Percentiles rank a stretch among this genome's conserved stretches.
Evolutionary conservation across 768 basidiomycete genomes (phyloP).

Genomic region (Termitomyces sp.): DNA sequence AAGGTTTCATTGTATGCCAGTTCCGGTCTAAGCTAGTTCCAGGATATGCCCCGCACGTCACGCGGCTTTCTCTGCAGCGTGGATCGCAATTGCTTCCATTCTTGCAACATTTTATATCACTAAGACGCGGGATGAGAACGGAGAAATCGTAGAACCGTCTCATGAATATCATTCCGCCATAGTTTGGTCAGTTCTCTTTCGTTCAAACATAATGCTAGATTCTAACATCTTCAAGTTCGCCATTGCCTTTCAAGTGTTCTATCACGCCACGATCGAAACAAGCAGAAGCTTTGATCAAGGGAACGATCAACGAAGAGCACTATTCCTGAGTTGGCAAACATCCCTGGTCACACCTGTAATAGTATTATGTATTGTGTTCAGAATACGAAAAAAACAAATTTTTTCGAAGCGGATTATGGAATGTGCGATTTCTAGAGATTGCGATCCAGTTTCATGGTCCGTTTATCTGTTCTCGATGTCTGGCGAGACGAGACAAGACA

Average conservation of each 20-base stretch:
- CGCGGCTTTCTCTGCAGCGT: constrained; percentile 30
- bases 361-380: neutral
- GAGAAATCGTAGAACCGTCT: constrained; percentile 17
- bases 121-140: constrained; percentile 17
- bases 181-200: constrained; percentile 8
- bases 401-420: neutral
- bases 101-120: constrained; percentile 29
- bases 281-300: constrained; percentile 8
- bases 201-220: neutral
- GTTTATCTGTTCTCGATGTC: neutral
- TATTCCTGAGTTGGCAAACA: neutral
- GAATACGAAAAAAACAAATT: neutral
- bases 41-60: constrained; percentile 32
- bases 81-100: constrained; percentile 29
- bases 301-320: constrained; percentile 1
- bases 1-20: too few species aligned
- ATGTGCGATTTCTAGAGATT: neutral
- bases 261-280: constrained; percentile 10
- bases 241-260: constrained; percentile 10
- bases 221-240: neutral
- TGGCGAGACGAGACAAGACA: neutral
- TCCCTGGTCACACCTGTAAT: neutral
- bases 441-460: neutral
- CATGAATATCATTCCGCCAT: constrained; percentile 12
- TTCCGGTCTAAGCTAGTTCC: neutral